These are phyloP conservation scores for Senna siamea DNA, from an alignment of 306 rosid species.

Conservation along the genomic window DNA sequence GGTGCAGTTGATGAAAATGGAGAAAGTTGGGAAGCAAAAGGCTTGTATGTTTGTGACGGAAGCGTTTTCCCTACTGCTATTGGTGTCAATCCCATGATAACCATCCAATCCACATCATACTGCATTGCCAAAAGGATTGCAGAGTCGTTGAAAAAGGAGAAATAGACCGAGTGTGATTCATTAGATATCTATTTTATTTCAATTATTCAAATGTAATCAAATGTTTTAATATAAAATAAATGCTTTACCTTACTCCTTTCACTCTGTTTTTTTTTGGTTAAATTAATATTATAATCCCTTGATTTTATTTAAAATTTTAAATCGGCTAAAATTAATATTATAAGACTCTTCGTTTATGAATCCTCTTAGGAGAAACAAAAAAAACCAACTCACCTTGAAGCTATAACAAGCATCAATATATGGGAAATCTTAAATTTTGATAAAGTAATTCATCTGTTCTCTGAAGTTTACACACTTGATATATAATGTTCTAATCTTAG, in stretches of 20 bases:
- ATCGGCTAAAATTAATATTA: too few relatives aligned
- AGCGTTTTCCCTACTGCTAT: slow-evolving; percentile 82
- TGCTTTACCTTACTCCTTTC: neutral
- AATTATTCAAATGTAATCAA: neutral
- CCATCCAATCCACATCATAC: slow-evolving; percentile 84
- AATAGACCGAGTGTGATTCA: neutral
- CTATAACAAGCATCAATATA: too few relatives aligned
- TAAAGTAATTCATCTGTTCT: too few relatives aligned
- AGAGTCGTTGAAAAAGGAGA: slow-evolving; percentile 48
- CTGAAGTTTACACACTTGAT: too few relatives aligned
- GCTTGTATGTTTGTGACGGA: slow-evolving; percentile 84
- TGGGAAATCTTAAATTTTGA: too few relatives aligned
- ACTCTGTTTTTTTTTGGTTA: neutral
- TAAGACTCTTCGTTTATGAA: too few relatives aligned
- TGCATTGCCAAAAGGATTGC: slow-evolving; percentile 80
- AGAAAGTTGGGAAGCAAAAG: slow-evolving; percentile 90
- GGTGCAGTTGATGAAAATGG: slow-evolving; percentile 87
- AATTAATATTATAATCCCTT: too few relatives aligned
- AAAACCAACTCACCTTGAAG: too few relatives aligned
- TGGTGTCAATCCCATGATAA: slow-evolving; percentile 97
- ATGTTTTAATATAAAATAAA: neutral
- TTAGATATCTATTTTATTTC: neutral
- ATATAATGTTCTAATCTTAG: too few relatives aligned
- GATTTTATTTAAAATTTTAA: too few relatives aligned
- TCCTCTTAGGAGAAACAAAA: too few relatives aligned